Evolutionary conservation across 345 rosid genomes (phyloP).

Genomic region (Eucalyptus lansdowneana): DNA sequence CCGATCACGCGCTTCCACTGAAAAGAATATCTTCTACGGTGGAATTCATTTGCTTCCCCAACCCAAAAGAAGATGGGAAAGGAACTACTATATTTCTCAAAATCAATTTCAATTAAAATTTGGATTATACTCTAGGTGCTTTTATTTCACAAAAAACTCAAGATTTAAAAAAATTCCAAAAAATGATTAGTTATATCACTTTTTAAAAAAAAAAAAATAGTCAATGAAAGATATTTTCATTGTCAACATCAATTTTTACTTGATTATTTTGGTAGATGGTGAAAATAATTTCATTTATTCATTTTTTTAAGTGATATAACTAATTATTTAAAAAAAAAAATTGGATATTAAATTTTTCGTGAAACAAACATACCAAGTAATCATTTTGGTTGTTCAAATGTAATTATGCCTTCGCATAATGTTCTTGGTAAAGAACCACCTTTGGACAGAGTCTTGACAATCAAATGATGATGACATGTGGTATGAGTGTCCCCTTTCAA

Average conservation of each 20-base stretch:
- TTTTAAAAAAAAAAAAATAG: no score
- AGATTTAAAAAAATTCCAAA: no score
- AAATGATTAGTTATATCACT: no score
- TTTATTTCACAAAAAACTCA: no score
- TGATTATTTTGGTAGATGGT: rapidly evolving
- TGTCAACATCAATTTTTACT: no score
- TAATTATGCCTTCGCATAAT: neutral
- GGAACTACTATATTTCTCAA: neutral
- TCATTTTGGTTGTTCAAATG: neutral
- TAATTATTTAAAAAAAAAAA: no score
- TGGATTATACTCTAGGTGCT: neutral
- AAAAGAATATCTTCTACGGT: neutral
- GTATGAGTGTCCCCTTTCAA: neutral
- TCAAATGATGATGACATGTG: neutral
- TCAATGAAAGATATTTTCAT: no score
- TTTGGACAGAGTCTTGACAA: neutral
- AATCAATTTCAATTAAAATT: neutral
- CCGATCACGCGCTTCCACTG: neutral
- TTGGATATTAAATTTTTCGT: no score
- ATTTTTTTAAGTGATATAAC: no score
- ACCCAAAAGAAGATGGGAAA: neutral
- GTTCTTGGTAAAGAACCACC: neutral
- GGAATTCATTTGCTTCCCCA: neutral
- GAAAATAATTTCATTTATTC: no score
- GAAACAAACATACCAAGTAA: neutral